Evolutionary conservation across 2,329 filamentous ascomycete genomes (phyloP).

Genomic region (Myriosclerotinia scirpicola): DNA sequence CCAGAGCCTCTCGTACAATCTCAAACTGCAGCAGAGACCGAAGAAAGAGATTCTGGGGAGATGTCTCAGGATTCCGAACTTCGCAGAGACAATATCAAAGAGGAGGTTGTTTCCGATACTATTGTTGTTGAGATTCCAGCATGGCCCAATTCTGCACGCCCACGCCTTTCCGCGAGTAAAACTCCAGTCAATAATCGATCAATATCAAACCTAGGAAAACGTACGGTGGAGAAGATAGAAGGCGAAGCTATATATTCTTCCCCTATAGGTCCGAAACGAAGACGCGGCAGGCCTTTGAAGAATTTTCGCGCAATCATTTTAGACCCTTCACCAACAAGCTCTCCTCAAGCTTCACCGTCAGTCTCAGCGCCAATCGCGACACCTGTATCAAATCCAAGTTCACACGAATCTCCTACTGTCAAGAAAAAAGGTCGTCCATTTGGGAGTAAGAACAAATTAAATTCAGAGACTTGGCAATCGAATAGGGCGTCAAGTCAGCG

Average conservation of each 20-base stretch:
- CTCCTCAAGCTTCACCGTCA: not conserved
- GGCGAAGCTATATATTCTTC: not conserved
- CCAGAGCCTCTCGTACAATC: not conserved
- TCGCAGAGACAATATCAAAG: not conserved
- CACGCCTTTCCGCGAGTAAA: not conserved
- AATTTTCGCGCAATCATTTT: not conserved
- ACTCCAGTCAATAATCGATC: not conserved
- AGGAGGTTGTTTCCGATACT: not conserved
- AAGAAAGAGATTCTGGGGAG: not conserved
- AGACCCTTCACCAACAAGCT: not conserved
- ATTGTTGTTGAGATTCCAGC: not conserved
- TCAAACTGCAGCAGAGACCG: not conserved
- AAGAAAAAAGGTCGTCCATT: conserved; percentile 13
- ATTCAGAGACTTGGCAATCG: not conserved
- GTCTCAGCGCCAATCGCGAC: not conserved
- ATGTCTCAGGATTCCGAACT: not conserved
- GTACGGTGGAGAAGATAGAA: not conserved
- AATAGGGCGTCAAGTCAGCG: not conserved
- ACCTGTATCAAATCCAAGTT: not conserved
- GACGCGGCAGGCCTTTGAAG: not conserved
- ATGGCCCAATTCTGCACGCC: not conserved
- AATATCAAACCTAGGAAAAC: not conserved
- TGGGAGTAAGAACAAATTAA: not conserved
- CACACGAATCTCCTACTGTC: not conserved
- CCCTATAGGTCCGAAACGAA: conserved; percentile 12